A percentile compares a stretch with the other conserved stretches of the same genome.
Evolutionary conservation across 768 basidiomycete genomes (phyloP).

Genomic region (Phylloporus arenicola): DNA sequence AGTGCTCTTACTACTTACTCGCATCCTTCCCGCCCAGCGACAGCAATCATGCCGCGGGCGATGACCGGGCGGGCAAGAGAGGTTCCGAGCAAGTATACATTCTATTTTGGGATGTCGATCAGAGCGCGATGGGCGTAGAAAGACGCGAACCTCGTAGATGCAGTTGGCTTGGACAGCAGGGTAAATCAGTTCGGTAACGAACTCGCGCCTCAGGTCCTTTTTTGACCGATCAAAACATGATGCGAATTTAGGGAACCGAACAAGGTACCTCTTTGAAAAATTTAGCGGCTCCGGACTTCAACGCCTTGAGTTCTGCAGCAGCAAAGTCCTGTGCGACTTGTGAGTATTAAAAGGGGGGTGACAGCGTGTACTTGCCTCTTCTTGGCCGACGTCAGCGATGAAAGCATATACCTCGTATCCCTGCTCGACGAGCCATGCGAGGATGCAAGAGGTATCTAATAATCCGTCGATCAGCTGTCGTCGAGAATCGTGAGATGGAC

Average conservation of each 20-base stretch:
- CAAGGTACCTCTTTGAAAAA: conserved; percentile 78
- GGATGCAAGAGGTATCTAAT: conserved; percentile 95
- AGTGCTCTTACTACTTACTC: conserved; percentile 54
- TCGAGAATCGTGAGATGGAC: conserved; percentile 26
- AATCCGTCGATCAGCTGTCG: conserved; percentile 8
- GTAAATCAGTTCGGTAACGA: conserved; percentile 93
- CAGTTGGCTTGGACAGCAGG: conserved; percentile 97
- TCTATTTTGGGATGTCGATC: conserved; percentile 38
- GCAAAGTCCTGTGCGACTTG: conserved; percentile 68
- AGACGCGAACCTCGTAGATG: conserved; percentile 81
- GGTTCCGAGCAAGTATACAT: conserved; percentile 95
- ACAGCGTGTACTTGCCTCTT: conserved; percentile 50
- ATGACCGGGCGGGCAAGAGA: conserved; percentile 98
- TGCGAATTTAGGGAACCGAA: not conserved
- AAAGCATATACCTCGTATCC: conserved; percentile 97
- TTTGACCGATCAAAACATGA: not conserved
- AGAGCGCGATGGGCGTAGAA: not conserved
- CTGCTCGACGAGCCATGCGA: conserved; percentile 97
- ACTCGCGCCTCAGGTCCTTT: conserved; percentile 91
- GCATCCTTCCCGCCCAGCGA: conserved; percentile 89
- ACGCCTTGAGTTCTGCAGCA: conserved; percentile 85
- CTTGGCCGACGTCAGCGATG: conserved; percentile 94
- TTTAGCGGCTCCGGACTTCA: conserved; percentile 89
- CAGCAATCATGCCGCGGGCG: conserved; percentile 96
- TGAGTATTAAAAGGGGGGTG: not conserved